Percentiles rank a stretch among this genome's conserved stretches.
phyloP scores from a whole-genome alignment of 2,329 filamentous ascomycete genomes.

The Colletotrichum echinochloae region DNA sequence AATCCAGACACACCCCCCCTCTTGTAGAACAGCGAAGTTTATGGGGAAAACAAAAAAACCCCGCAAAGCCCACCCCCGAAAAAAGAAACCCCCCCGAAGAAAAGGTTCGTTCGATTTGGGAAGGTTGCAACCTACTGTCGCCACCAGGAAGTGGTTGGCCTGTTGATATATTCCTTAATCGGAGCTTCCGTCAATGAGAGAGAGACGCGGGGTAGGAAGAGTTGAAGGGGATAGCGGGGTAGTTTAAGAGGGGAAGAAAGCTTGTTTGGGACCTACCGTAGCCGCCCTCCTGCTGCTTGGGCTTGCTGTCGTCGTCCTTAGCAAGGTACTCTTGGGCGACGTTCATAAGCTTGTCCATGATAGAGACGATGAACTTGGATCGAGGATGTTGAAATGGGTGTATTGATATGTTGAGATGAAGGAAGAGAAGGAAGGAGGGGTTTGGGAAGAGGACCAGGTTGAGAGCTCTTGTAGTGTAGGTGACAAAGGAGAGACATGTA shows the following conservation, averaged over 20 bases:
- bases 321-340: conserved; percentile 49
- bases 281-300: conserved; percentile 42
- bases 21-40: not conserved
- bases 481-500: conserved; percentile 20
- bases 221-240: conserved; percentile 34
- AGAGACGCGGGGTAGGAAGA: conserved; percentile 23
- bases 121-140: conserved; percentile 46
- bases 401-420: not conserved
- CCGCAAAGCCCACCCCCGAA: too few species aligned
- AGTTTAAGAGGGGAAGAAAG: conserved; percentile 7
- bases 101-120: not conserved
- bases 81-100: too few species aligned
- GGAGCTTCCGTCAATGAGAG: conserved; percentile 16
- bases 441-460: not conserved
- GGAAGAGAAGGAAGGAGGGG: not conserved
- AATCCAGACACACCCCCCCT: not conserved
- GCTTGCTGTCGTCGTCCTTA: conserved; percentile 47
- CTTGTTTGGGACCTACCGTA: conserved; percentile 18
- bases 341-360: conserved; percentile 55
- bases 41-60: not conserved
- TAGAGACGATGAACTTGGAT: not conserved
- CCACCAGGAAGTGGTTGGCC: conserved; percentile 41
- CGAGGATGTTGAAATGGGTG: not conserved
- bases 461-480: conserved; percentile 24
- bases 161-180: conserved; percentile 15